Evolutionary conservation across 768 basidiomycete species (phyloP), one percentile per base, ranked within the genome.

Genomic region (Hygrophorus russula): DNA sequence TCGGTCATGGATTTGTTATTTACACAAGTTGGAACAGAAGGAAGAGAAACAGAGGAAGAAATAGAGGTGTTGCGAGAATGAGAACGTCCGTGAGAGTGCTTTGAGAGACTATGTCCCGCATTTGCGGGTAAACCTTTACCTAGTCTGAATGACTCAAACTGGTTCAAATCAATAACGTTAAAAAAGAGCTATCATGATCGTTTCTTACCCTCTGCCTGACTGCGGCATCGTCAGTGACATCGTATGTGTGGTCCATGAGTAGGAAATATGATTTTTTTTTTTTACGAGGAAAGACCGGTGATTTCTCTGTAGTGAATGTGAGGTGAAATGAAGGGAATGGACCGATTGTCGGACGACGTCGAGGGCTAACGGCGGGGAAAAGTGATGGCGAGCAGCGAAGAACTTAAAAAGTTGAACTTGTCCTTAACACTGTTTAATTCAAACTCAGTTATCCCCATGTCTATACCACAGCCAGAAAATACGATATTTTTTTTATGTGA

Each of bases 401-500:
- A 46, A 18, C 14, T 20, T 8, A 17, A 30, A 39, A 9, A 35
- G 17, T 20, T 39, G 3, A 13, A 15, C 37, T 13, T 39, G 37
- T 13, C 37, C 12, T 15, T 3, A 14, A 13, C n/a, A 20, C 12
- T 12, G n/a, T 13, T 18, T 45, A 44, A 27, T 50, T 47, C 44
- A 53, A 51, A 53, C 50, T 46, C 50, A 50, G 52, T 45, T 33
- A 19, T n/a, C 37, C 27, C 17, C 20, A 24, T 12, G 36, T 41
- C 53, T n/a, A 46, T 48, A 20, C 56, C 62, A 39, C 61, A 55
- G 44, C 51, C 64, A 58, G 30, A 61, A 60, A 52, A 61, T 50
- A 62, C 80, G 58, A 32, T 83, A 38, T 76, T 94, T 66, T 73
- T 93, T 46, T 64, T 89, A 19, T 96, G 91, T 58, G 92, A 94